These are phyloP conservation scores for Sporormia fimetaria DNA, from an alignment of 495 filamentous ascomycete genomes.

Conservation along the genomic window DNA sequence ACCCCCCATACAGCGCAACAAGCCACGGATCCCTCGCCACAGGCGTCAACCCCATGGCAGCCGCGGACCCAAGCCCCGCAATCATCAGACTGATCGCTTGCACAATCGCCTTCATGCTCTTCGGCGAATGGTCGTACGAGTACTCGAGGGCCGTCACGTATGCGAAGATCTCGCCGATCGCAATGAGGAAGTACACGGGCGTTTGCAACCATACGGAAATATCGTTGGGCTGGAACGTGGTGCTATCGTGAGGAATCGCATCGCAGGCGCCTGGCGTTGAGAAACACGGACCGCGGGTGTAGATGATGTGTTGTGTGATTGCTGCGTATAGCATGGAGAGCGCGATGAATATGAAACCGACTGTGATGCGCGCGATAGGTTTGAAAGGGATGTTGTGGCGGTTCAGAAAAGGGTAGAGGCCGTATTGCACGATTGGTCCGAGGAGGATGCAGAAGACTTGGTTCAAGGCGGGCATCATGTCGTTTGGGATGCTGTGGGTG, in stretches of 20 bases:
- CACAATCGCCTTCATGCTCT: slow-evolving; percentile 16
- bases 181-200: slow-evolving; percentile 14
- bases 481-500: slow-evolving; percentile 40
- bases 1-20: slow-evolving; percentile 8
- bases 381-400: slow-evolving; percentile 33
- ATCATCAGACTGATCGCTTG: slow-evolving; percentile 10
- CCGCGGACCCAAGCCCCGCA: slow-evolving; percentile 4
- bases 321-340: slow-evolving; percentile 41
- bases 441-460: slow-evolving; percentile 37
- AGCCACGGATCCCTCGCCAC: slow-evolving; percentile 10
- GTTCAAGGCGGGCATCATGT: slow-evolving; percentile 36
- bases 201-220: slow-evolving; percentile 13
- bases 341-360: slow-evolving; percentile 38
- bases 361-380: slow-evolving; percentile 42
- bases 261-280: slow-evolving; percentile 35
- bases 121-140: slow-evolving; percentile 8
- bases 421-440: slow-evolving; percentile 38
- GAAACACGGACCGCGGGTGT: slow-evolving; percentile 41
- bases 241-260: not conserved
- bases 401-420: slow-evolving; percentile 38
- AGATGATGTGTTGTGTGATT: slow-evolving; percentile 39
- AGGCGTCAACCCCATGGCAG: slow-evolving; percentile 7
- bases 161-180: slow-evolving; percentile 12
- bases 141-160: slow-evolving; percentile 23
- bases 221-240: slow-evolving; percentile 1